A percentile compares a stretch with the other conserved stretches of the same genome.
phyloP scores from a whole-genome alignment of 495 filamentous ascomycete genomes.

The Penicillium roqueforti region DNA sequence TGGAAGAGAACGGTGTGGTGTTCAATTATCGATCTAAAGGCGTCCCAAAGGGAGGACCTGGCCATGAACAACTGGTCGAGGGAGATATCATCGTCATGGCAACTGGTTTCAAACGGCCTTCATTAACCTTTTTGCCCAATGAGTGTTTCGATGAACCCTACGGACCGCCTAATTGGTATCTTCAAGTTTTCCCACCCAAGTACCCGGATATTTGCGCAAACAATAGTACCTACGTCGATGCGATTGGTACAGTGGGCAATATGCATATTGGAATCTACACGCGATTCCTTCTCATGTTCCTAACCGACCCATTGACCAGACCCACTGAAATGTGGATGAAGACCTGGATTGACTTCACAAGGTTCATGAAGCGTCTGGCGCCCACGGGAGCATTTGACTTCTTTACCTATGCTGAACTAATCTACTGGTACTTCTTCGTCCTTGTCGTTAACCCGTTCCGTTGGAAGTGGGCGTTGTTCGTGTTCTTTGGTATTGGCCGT shows the following conservation, averaged over 20 bases:
- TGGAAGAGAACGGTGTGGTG: conserved; percentile 58
- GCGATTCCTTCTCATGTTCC: conserved; percentile 77
- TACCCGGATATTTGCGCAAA: conserved; percentile 64
- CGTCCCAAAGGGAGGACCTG: conserved; percentile 69
- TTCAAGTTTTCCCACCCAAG: conserved; percentile 70
- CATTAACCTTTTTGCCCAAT: conserved; percentile 66
- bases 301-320: conserved; percentile 70
- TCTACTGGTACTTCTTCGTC: conserved; percentile 82
- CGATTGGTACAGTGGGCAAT: conserved; percentile 75
- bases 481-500: conserved; percentile 72
- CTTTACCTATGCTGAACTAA: conserved; percentile 78
- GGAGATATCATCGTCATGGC: conserved; percentile 81
- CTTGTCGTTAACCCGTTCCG: conserved; percentile 78
- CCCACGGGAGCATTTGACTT: conserved; percentile 78
- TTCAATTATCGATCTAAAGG: conserved; percentile 70
- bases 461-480: conserved; percentile 71
- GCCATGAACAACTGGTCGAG: conserved; percentile 54
- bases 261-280: conserved; percentile 91
- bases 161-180: conserved; percentile 79
- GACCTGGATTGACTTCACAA: conserved; percentile 81
- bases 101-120: conserved; percentile 73
- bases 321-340: conserved; percentile 73
- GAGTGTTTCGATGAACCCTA: conserved; percentile 68
- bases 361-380: conserved; percentile 61
- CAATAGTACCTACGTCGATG: conserved; percentile 81